Evolutionary conservation across 2,329 filamentous ascomycete species (phyloP), one percentile per base, ranked within the genome.

Genomic region (Fusarium fujikuroi): DNA sequence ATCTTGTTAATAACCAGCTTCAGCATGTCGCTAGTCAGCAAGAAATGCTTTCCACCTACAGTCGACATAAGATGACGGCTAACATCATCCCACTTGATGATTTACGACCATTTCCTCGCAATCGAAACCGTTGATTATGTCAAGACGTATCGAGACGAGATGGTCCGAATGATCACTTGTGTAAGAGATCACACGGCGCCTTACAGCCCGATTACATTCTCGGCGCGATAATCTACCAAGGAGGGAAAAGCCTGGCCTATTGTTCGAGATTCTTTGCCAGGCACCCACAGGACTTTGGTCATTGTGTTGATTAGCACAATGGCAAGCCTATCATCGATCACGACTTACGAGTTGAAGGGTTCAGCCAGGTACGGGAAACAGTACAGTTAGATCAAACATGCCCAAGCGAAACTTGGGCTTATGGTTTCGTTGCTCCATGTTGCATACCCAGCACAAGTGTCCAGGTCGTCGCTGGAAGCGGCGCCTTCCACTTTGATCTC

Each of bases 321-420:
- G 23, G 42, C 28, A 39, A 53, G 23, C 46, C 36, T 25, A 47
- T 34, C 47, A 50, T n/a, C 25, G 49, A 56, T 43, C 44, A 69
- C 37, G 66, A 69, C 40, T 25, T 49, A 59, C 40, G 66, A 59
- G 59, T 40, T 69, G 39, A 46, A 52, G 36, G 40, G 43, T 53
- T 53, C 30, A 65, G 40, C 32, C 28, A 37, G 32, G 52, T 36
- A 23, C 42, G 59, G 66, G 66, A 70, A 70, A 70, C 66, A 54
- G 49, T n/a, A 56, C 63, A 43, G 34, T 53, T 49, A 59, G 52
- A 70, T 34, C 28, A 34, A 46, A 25, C 34, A 54, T 40, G 60
- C 40, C 21, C 25, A 58, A 47, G 36, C 32, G 14, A 21, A 19
- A 12, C 30, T 57, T 52, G 23, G 21, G 23, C 58, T 64, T 69